A percentile compares a stretch with the other conserved stretches of the same genome.
Conservation (phyloP, 768 basidiomycete genomes). For the Macrolepiota dolichaula region DNA sequence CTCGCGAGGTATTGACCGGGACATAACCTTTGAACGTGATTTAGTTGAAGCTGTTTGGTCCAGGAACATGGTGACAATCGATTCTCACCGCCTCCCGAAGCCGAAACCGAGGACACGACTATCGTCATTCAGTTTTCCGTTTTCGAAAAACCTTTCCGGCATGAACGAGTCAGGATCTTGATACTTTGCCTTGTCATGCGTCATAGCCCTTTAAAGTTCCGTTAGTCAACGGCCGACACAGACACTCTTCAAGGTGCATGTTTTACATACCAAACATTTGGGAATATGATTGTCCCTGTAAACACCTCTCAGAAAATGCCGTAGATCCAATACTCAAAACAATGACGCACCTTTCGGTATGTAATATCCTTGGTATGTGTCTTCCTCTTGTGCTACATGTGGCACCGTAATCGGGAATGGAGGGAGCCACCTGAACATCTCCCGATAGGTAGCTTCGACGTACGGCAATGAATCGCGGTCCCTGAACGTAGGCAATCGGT, state of each 20-base stretch:
- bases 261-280: conserved; percentile 4
- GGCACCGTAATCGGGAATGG: conserved; percentile 16
- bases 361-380: conserved; percentile 22
- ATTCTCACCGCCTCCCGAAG: conserved; percentile 20
- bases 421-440: conserved; percentile 15
- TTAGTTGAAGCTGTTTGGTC: background rate
- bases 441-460: conserved; percentile 15
- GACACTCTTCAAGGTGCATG: background rate
- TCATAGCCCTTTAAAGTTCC: conserved; percentile 22
- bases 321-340: background rate
- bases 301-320: background rate
- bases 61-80: background rate
- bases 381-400: conserved; percentile 20
- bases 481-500: conserved; percentile 22
- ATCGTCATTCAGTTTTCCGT: conserved; percentile 16
- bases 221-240: background rate
- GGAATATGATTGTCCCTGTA: conserved; percentile 2
- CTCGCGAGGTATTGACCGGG: conserved; percentile 8
- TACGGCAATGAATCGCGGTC: conserved; percentile 23
- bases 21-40: background rate
- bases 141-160: conserved; percentile 29
- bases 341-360: conserved; percentile 15
- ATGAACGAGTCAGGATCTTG: conserved; percentile 29
- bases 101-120: conserved; percentile 16
- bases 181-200: conserved; percentile 26